phyloP scores from a whole-genome alignment of 225 moss, liverwort and hornwort species.

The Pseudisothecium myosuroides region DNA sequence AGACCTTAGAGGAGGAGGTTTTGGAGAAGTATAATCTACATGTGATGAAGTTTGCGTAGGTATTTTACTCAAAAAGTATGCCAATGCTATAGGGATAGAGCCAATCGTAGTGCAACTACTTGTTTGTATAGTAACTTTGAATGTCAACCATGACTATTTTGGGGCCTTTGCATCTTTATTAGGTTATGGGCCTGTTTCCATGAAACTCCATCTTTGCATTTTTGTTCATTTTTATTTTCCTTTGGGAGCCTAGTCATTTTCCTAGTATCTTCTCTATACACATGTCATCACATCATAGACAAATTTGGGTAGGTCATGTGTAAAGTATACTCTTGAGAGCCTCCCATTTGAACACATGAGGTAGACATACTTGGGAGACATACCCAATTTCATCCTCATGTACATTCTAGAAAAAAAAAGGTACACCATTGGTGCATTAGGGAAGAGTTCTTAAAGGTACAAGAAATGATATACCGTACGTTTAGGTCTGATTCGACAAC shows the following conservation, averaged over 20 bases:
- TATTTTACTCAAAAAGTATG: fast-evolving
- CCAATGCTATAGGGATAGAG: too few relatives aligned
- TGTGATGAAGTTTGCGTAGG: background rate
- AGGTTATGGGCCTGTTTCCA: background rate
- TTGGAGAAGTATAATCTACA: background rate
- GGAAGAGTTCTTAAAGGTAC: background rate
- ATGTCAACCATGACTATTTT: background rate
- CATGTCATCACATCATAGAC: background rate
- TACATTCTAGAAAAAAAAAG: background rate
- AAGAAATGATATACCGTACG: fast-evolving
- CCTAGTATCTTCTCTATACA: background rate
- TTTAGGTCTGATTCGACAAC: too few relatives aligned
- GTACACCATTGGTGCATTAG: fast-evolving
- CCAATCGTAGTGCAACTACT: background rate
- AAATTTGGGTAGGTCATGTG: background rate
- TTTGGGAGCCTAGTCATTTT: background rate
- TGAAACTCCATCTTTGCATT: background rate
- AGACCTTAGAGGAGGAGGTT: background rate
- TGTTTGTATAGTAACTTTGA: background rate
- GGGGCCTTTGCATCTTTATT: background rate
- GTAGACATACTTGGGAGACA: too few relatives aligned
- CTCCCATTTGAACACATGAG: background rate
- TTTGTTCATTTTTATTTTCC: background rate
- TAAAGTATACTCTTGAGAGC: background rate
- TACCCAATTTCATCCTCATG: background rate